A percentile compares a stretch with the other conserved stretches of the same genome.
Evolutionary conservation across 1,139 yeast species (phyloP).

Genomic region (Geotrichum histeridarum): DNA sequence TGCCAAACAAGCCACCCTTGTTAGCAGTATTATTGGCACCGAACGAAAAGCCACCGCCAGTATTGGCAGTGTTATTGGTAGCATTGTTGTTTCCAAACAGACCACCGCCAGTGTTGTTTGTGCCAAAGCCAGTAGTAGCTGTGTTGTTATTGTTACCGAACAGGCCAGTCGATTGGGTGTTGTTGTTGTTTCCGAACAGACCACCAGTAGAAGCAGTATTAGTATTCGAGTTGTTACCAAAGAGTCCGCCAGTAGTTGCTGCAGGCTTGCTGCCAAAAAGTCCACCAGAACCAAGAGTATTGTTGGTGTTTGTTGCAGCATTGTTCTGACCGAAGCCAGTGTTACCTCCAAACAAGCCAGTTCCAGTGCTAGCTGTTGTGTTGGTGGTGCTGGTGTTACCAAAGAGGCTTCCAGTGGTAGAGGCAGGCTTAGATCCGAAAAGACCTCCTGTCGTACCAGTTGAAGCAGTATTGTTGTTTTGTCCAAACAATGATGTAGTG

Average conservation of each 20-base stretch:
- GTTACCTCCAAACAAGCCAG: slow-evolving; percentile 16
- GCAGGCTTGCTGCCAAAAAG: slow-evolving; percentile 35
- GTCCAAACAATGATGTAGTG: slow-evolving; percentile 30
- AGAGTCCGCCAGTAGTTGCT: slow-evolving; percentile 36
- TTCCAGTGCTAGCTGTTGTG: slow-evolving; percentile 12
- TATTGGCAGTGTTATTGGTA: slow-evolving; percentile 13
- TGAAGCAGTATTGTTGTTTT: slow-evolving; percentile 29
- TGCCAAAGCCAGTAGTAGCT: slow-evolving; percentile 18
- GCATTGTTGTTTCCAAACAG: slow-evolving; percentile 16
- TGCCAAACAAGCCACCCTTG: slow-evolving; percentile 31
- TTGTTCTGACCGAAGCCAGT: slow-evolving; percentile 22
- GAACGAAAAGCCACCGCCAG: slow-evolving; percentile 7
- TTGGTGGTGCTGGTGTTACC: slow-evolving; percentile 8
- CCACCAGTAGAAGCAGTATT: slow-evolving; percentile 20
- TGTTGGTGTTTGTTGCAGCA: slow-evolving; percentile 3
- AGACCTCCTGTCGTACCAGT: slow-evolving; percentile 10
- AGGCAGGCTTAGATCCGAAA: slow-evolving; percentile 24
- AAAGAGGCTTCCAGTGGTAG: slow-evolving; percentile 30
- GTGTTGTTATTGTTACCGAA: slow-evolving; percentile 14
- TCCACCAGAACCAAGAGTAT: slow-evolving; percentile 34
- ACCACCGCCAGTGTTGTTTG: slow-evolving; percentile 17
- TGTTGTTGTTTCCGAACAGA: slow-evolving; percentile 26
- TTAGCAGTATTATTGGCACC: slow-evolving; percentile 25
- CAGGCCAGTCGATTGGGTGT: slow-evolving; percentile 25
- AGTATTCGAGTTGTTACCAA: slow-evolving; percentile 32